Conservation (phyloP, 2,329 filamentous ascomycete species). For the Xylaria multiplex region DNA sequence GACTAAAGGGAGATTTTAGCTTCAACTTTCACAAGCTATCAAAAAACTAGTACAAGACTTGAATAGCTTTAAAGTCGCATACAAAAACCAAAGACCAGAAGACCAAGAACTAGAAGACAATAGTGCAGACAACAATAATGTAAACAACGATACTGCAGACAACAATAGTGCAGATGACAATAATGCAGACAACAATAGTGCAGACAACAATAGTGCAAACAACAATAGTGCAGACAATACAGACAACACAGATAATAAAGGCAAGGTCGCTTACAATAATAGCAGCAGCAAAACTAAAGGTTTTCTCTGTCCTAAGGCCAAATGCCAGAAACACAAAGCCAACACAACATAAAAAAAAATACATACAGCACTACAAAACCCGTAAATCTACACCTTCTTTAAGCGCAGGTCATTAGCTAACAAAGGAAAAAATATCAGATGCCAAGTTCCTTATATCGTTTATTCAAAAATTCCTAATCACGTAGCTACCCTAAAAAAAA, state of each 20-base stretch:
- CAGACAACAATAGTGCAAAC: too few relatives aligned
- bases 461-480: neutral
- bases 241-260: neutral
- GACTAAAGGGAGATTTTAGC: neutral
- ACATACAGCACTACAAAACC: neutral
- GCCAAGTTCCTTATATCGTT: neutral
- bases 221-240: too few relatives aligned
- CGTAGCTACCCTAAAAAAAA: neutral
- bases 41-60: neutral
- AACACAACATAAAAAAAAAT: neutral
- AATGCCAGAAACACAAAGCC: neutral
- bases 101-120: too few relatives aligned
- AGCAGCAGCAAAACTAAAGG: neutral
- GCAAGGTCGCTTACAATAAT: neutral
- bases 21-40: neutral
- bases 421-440: neutral
- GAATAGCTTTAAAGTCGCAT: constrained; percentile 1
- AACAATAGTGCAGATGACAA: too few relatives aligned
- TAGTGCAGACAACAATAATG: neutral
- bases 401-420: constrained; percentile 1
- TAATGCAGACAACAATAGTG: too few relatives aligned
- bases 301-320: neutral
- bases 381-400: neutral
- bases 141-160: too few relatives aligned
- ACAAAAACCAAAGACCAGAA: too few relatives aligned